Percentiles rank a stretch among this genome's conserved stretches.
Evolutionary conservation across 140 eudicot species (phyloP).

Genomic region (Oenanthe javanica): DNA sequence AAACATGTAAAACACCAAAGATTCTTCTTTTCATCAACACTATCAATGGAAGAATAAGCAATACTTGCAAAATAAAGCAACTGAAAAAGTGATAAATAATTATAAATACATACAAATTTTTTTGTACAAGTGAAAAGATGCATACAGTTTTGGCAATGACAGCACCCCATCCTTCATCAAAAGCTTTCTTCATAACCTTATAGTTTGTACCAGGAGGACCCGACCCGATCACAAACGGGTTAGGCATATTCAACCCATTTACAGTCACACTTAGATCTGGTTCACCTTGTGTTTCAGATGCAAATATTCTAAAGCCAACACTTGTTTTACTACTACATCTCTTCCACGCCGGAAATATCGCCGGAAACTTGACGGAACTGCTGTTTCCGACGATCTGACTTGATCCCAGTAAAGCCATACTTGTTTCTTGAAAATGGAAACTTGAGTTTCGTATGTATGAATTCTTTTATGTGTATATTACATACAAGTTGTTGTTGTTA

Average conservation of each 20-base stretch:
- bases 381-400: conserved; percentile 10
- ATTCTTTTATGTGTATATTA: no score
- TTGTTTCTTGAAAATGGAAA: background rate
- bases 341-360: conserved; percentile 12
- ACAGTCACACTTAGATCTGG: conserved; percentile 90
- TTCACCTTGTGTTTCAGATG: conserved; percentile 29
- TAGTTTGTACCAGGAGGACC: conserved; percentile 99
- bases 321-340: conserved; percentile 25
- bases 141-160: conserved; percentile 95
- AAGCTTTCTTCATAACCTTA: conserved; percentile 88
- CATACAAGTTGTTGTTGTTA: no score
- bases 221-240: conserved; percentile 98
- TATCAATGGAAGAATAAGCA: background rate
- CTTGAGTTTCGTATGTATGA: background rate
- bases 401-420: conserved; percentile 43
- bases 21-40: background rate
- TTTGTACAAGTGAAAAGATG: background rate
- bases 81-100: background rate
- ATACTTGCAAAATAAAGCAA: background rate
- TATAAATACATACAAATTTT: background rate
- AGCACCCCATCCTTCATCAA: conserved; percentile 99
- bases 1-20: background rate
- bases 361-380: conserved; percentile 38
- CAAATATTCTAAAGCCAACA: conserved; percentile 42
- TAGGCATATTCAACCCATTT: conserved; percentile 87